Evolutionary conservation across 192 early-diverging fungal species (phyloP).

Genomic region (Coemansia sp.): DNA sequence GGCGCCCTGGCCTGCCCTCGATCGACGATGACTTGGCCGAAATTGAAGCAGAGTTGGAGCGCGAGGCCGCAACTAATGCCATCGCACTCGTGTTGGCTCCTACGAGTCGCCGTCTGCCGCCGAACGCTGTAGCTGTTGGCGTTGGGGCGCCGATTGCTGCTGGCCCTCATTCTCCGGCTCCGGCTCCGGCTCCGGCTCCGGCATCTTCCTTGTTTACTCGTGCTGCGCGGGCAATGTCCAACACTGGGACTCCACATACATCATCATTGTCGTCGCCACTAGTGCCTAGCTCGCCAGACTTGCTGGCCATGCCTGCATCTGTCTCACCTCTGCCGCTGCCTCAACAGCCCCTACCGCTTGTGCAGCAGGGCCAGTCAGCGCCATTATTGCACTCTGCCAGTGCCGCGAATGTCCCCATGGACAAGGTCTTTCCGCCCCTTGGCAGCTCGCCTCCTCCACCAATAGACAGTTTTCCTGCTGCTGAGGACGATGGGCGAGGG

Average conservation of each 20-base stretch:
- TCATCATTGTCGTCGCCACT: neutral
- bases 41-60: slow-evolving; percentile 16
- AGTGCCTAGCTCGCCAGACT: neutral
- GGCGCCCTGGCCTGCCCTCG: slow-evolving; percentile 53
- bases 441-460: neutral
- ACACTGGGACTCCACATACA: neutral
- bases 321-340: neutral
- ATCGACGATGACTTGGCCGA: slow-evolving; percentile 43
- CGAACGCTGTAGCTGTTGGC: neutral
- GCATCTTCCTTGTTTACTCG: slow-evolving; percentile 1
- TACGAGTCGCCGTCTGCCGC: neutral
- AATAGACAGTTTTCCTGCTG: neutral
- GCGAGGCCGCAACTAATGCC: neutral
- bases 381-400: too few species aligned
- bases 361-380: neutral
- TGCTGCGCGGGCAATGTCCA: slow-evolving; percentile 5
- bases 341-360: neutral
- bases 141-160: neutral
- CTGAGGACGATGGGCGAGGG: neutral
- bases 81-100: neutral
- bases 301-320: neutral
- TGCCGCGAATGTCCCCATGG: neutral
- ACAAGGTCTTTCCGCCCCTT: neutral
- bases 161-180: neutral
- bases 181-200: too few species aligned